Percentiles rank a stretch among this genome's conserved stretches.
Evolutionary conservation across 495 filamentous ascomycete species (phyloP).

Genomic region (Penicillium pulvis): DNA sequence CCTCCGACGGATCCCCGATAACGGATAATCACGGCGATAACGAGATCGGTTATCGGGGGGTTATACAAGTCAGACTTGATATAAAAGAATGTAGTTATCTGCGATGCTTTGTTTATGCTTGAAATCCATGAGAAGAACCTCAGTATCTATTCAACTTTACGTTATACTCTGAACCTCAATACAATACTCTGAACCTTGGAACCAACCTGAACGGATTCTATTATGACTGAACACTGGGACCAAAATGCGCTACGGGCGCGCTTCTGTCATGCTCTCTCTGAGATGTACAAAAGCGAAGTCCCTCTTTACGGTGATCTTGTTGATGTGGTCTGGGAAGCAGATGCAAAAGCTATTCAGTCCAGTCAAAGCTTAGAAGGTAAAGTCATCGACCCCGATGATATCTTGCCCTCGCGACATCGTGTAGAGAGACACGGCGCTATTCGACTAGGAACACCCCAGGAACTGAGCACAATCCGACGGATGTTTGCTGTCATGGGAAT

Average conservation of each 20-base stretch:
- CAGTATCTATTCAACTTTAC: neutral
- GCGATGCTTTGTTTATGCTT: neutral
- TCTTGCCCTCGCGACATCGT: conserved; percentile 32
- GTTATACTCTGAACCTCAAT: neutral
- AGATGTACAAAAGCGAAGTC: conserved; percentile 45
- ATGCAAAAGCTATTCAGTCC: conserved; percentile 25
- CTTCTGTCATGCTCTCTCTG: conserved; percentile 40
- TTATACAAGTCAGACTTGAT: neutral
- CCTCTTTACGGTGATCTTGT: conserved; percentile 43
- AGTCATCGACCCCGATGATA: conserved; percentile 26
- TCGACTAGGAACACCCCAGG: conserved; percentile 40
- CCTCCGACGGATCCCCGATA: conserved; percentile 17
- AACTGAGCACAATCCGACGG: conserved; percentile 39
- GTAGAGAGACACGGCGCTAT: conserved; percentile 50
- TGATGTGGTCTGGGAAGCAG: conserved; percentile 35
- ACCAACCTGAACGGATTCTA: neutral
- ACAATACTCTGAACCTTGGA: neutral
- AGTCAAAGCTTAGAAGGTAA: conserved; percentile 12
- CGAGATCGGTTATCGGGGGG: conserved; percentile 9
- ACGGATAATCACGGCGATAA: conserved; percentile 23
- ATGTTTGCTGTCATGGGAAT: conserved; percentile 47
- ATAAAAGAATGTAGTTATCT: neutral
- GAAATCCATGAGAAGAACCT: neutral
- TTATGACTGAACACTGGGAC: conserved; percentile 22
- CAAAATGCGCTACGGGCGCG: conserved; percentile 32